Evolutionary conservation across 352 stramenopile genomes (phyloP).

Genomic region (Pythium vanterpoolii): DNA sequence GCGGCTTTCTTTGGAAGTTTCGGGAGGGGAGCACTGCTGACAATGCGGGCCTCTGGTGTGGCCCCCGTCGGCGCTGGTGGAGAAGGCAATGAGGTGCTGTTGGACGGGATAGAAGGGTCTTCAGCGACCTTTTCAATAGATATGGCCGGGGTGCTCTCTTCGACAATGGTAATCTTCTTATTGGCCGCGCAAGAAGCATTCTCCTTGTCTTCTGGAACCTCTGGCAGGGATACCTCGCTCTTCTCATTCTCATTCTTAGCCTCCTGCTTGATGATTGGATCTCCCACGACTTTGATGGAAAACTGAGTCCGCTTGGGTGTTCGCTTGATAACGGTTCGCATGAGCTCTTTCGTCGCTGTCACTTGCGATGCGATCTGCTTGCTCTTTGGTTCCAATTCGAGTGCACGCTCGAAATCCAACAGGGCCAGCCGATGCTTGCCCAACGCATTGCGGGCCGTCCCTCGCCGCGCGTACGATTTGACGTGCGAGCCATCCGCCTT

Average conservation of each 20-base stretch:
- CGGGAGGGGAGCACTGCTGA: slow-evolving; percentile 24
- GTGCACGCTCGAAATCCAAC: slow-evolving; percentile 71
- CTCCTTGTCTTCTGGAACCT: slow-evolving; percentile 28
- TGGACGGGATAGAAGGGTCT: not conserved
- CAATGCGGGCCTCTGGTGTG: no score
- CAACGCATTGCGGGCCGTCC: slow-evolving; percentile 79
- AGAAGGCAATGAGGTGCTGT: no score
- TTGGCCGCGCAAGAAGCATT: slow-evolving; percentile 5
- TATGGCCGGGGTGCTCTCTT: not conserved
- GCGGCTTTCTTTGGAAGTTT: slow-evolving; percentile 65
- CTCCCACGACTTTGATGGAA: slow-evolving; percentile 39
- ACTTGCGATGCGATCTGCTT: slow-evolving; percentile 67
- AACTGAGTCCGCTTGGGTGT: slow-evolving; percentile 48
- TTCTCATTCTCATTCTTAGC: not conserved
- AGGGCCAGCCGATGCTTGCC: slow-evolving; percentile 85
- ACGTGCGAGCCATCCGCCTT: slow-evolving; percentile 71
- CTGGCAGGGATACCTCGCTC: not conserved
- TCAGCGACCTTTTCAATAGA: not conserved
- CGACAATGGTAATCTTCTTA: slow-evolving; percentile 7
- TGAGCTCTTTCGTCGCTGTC: slow-evolving; percentile 52
- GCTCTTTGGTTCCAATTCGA: slow-evolving; percentile 64
- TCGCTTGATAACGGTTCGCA: slow-evolving; percentile 67
- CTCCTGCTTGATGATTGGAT: not conserved
- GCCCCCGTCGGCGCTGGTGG: not conserved
- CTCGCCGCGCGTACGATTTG: slow-evolving; percentile 85